phyloP scores from a whole-genome alignment of 1,284 basidiomycete genomes.

The Puccinia novopanici region DNA sequence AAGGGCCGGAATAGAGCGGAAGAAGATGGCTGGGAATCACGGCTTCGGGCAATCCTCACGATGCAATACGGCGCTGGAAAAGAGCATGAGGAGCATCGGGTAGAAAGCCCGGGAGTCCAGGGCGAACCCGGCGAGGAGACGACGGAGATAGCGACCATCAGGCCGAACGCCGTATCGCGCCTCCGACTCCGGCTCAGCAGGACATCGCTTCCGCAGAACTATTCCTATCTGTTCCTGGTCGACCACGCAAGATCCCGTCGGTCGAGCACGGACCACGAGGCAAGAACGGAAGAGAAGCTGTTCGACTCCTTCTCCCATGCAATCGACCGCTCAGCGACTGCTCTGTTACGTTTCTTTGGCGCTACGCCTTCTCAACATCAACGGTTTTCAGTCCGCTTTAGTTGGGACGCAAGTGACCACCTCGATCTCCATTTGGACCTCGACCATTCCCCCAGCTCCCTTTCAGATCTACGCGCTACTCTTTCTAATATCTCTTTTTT shows the following conservation, averaged over 20 bases:
- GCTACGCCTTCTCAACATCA: not conserved
- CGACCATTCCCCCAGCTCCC: not conserved
- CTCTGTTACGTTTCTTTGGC: not conserved
- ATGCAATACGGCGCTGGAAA: not conserved
- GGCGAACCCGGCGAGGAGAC: not conserved
- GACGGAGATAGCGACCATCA: not conserved
- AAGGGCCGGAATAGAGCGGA: not conserved
- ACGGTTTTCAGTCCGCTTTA: constrained; percentile 6
- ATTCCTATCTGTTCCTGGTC: not conserved
- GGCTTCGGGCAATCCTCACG: not conserved
- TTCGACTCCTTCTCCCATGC: constrained; percentile 7
- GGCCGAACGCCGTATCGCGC: not conserved
- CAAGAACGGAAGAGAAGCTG: not conserved
- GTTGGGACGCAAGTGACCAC: constrained; percentile 17
- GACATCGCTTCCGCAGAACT: not conserved
- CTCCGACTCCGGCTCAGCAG: not conserved
- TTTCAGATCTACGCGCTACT: not conserved
- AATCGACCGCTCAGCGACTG: not conserved
- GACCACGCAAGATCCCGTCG: not conserved
- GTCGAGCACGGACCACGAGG: not conserved
- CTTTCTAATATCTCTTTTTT: not conserved
- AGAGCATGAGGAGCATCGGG: not conserved
- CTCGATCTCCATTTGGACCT: constrained; percentile 5
- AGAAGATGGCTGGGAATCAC: not conserved
- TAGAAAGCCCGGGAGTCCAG: not conserved